Evolutionary conservation across 2,329 filamentous ascomycete species (phyloP), one percentile per base, ranked within the genome.

Genomic region (Fusarium sp.): DNA sequence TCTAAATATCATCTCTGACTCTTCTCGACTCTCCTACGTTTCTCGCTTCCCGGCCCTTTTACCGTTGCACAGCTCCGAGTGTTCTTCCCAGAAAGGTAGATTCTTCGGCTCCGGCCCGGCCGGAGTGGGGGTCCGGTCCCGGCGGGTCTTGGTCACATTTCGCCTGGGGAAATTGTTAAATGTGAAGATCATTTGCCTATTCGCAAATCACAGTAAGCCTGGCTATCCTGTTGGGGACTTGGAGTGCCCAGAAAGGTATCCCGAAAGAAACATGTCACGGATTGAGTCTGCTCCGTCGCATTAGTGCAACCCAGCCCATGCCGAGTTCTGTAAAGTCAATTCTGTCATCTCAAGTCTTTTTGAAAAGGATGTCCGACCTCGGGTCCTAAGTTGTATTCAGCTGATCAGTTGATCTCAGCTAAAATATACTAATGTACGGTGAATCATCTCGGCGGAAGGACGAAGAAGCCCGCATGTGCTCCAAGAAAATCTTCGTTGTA

Each of bases 71-170:
- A 61, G 24, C 46, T 55, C 50, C 50, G 45, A 56, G 61, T 40
- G 61, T 34, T 38, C 31, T 42, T 61, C 50, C 50, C 34, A 64
- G 45, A 58, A 14, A 13, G 45, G 49, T 22, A 68, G 36, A 50
- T 50, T 52, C 40, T 69, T 68, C 66, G 66, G 66, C 61, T 66
- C 66, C 66, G 66, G 52, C 34, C 39, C 53, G 63, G 38, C 43
- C 56, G 66, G 66, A 40, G 66, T 65, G 44, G 65, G 50, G 58
- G 34, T 49, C 60, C 65, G 65, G 40, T 53, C 15, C 50, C 58
- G 54, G 65, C 61, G 58, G 17, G 6, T 2, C 7, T 45, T 22
- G 60, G 28, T 56, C 53, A 51, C 46, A 26, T 28, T 28, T 50
- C 38, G 20, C 36, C 46, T 31, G 43, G 65, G 61, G 40, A 46